These are phyloP conservation scores for Xanthoconium separans DNA, from an alignment of 1,284 basidiomycete genomes.

Conservation along the genomic window DNA sequence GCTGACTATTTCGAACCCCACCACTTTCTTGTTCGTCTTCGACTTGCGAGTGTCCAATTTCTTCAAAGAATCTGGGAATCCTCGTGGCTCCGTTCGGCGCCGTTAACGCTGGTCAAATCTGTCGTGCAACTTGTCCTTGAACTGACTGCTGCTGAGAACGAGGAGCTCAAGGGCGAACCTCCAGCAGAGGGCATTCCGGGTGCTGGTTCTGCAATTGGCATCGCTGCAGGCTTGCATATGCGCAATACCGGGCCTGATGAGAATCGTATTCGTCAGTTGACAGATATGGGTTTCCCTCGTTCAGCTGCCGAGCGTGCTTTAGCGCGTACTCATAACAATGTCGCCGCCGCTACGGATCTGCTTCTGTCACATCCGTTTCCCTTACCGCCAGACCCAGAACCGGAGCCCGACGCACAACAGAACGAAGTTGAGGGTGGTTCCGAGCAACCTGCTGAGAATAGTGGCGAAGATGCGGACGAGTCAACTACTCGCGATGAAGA, in stretches of 20 bases:
- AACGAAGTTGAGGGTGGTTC: slow-evolving; percentile 33
- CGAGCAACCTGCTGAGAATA: slow-evolving; percentile 28
- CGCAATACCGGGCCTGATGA: slow-evolving; percentile 64
- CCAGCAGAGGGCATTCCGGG: slow-evolving; percentile 24
- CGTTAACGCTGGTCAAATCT: slow-evolving; percentile 70
- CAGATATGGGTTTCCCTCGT: slow-evolving; percentile 96
- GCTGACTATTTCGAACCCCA: slow-evolving; percentile 80
- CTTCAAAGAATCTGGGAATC: slow-evolving; percentile 79
- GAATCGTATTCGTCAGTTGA: slow-evolving; percentile 75
- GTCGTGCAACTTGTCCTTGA: slow-evolving; percentile 81
- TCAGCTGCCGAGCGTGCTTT: slow-evolving; percentile 84
- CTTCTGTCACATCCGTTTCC: slow-evolving; percentile 83
- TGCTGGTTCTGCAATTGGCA: slow-evolving; percentile 31
- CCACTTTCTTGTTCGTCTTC: slow-evolving; percentile 82
- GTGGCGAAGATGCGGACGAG: slow-evolving; percentile 27
- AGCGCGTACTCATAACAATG: slow-evolving; percentile 83
- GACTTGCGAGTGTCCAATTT: slow-evolving; percentile 70
- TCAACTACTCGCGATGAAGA: slow-evolving; percentile 30
- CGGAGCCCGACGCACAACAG: slow-evolving; percentile 36
- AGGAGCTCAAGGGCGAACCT: slow-evolving; percentile 55
- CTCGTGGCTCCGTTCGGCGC: slow-evolving; percentile 77
- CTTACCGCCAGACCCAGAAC: slow-evolving; percentile 60
- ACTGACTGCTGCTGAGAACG: slow-evolving; percentile 80
- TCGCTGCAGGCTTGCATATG: slow-evolving; percentile 40
- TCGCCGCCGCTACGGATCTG: slow-evolving; percentile 87